Conservation (phyloP, 345 rosid species). For the Citrus inodora region DNA sequence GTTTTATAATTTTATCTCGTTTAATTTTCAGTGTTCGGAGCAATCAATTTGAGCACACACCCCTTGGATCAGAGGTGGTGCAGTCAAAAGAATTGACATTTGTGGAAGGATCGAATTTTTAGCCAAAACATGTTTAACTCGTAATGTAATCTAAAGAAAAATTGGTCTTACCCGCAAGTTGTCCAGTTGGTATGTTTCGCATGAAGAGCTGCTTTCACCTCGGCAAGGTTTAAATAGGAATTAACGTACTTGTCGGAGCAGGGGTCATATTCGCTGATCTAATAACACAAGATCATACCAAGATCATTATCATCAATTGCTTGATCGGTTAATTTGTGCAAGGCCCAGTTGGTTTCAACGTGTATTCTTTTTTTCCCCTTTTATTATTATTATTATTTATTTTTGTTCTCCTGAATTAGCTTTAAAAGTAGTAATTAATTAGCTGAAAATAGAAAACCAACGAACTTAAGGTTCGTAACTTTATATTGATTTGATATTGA, state of each 20-base stretch:
- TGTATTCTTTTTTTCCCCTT: too few relatives aligned
- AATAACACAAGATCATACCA: background rate
- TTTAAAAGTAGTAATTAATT: background rate
- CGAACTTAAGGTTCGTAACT: background rate
- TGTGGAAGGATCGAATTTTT: background rate
- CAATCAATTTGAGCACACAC: background rate
- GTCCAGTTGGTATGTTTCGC: conserved; percentile 35
- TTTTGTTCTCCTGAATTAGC: too few relatives aligned
- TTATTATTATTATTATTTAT: too few relatives aligned
- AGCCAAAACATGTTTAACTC: background rate
- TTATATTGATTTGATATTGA: background rate
- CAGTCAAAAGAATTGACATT: background rate
- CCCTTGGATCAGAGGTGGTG: background rate
- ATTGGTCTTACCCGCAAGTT: conserved; percentile 31
- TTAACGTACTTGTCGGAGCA: conserved; percentile 30
- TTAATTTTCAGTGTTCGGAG: background rate
- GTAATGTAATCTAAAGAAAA: background rate
- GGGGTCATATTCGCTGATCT: conserved; percentile 42
- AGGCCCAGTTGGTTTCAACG: background rate
- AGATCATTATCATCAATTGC: background rate
- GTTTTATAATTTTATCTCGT: too few relatives aligned
- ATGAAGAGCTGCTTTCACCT: conserved; percentile 47
- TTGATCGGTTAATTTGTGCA: background rate
- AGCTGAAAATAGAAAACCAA: background rate
- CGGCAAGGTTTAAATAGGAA: conserved; percentile 36